Evolutionary conservation across 345 rosid genomes (phyloP), one percentile per base, ranked within the genome.

Genomic region (Xanthoceras sorbifolium): DNA sequence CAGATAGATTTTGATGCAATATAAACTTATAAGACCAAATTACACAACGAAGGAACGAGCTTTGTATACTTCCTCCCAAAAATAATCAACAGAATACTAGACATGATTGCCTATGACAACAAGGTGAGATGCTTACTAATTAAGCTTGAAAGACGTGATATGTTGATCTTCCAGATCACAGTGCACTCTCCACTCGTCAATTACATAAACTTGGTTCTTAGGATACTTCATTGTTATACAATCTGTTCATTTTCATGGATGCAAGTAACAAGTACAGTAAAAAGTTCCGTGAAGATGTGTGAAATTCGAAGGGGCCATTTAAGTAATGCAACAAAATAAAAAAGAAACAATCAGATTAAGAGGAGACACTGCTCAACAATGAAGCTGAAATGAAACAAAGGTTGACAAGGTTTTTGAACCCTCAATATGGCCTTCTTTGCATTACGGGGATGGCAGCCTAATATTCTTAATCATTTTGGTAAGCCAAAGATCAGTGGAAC

Each of bases 1-100:
- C 40, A 23, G 48, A 50, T 50, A 50, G 63, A 80, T 57, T 28
- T 26, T 29, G 25, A 77, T 68, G 15, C 60, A 57, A 64, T 52
- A 68, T 32, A 40, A 65, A 62, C 46, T 32, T 36, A 46, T 14
- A 42, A 18, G 4, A 4, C 55, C 18, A 61, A 23, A 61, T 38
- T 3, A 60, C 17, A 44, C 72, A 20, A 23, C 12, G 18, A 29
- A 28, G n/a, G 9, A 18, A 23, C 46, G 14, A 14, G 9, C 67
- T 20, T 54, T 18, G 2, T 28, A 32, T 48, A 15, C 9, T 38
- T 26, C 31, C 63, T 48, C 20, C 36, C 18, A 0, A 63, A 46
- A 73, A 40, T 57, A 3, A 55, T 18, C 60, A 60, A 42, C 25
- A 62, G 34, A 61, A 26, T 32, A 20, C 54, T 1, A 11, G 17